Conservation (phyloP, 208 protist species). For the Leishmania tropica region DNA sequence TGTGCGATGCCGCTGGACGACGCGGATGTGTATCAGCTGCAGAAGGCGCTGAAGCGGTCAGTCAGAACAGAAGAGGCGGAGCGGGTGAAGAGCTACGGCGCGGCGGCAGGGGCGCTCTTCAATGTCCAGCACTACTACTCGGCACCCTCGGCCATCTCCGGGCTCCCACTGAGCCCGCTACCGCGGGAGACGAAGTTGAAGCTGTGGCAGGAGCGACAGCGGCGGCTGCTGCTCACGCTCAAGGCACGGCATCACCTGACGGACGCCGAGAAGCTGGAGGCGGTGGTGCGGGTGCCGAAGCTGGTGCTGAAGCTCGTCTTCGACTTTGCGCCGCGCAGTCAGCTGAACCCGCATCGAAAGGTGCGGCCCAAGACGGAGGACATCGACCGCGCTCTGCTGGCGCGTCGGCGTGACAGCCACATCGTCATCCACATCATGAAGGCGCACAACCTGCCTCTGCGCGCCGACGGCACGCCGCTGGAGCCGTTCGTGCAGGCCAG, state of each 20-base stretch:
- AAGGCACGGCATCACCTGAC: constrained; percentile 36
- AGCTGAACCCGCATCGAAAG: constrained; percentile 80
- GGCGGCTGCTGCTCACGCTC: constrained; percentile 39
- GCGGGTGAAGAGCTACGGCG: constrained; percentile 23
- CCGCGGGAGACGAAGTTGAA: constrained; percentile 50
- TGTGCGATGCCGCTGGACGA: constrained; percentile 63
- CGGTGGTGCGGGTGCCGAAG: constrained; percentile 66
- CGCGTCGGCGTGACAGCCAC: constrained; percentile 55
- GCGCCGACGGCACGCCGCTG: constrained; percentile 72
- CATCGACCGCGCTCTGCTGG: constrained; percentile 67
- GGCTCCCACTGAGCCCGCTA: constrained; percentile 59
- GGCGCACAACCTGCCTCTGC: constrained; percentile 62
- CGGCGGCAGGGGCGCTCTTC: constrained; percentile 14
- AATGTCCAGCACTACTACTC: constrained; percentile 45
- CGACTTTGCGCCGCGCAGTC: constrained; percentile 53
- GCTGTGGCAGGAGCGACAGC: constrained; percentile 76
- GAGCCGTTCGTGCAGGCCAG: constrained; percentile 76
- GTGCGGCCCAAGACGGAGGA: constrained; percentile 60
- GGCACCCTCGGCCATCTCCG: constrained; percentile 44
- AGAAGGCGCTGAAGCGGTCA: constrained; percentile 28
- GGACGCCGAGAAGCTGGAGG: constrained; percentile 67
- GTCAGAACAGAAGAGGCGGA: constrained; percentile 31
- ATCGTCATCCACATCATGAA: constrained; percentile 89
- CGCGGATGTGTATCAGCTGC: constrained; percentile 36
- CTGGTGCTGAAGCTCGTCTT: constrained; percentile 43